Evolutionary conservation across 805 yeast species (phyloP).

Genomic region (Saccharomycopsis oosterbeekiorum): DNA sequence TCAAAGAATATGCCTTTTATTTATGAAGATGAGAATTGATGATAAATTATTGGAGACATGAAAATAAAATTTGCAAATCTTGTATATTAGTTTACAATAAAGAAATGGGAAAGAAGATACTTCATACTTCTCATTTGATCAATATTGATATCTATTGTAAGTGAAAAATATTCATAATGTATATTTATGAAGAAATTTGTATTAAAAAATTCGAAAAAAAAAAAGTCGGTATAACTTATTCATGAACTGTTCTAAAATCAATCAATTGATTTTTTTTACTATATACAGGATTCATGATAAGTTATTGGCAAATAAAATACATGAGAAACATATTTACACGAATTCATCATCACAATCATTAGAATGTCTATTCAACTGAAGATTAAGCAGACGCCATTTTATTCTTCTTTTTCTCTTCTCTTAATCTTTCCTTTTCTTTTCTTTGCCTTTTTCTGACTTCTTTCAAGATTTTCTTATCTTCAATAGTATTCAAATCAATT

Average conservation of each 20-base stretch:
- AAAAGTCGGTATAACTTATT: too few relatives aligned
- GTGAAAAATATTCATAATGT: too few relatives aligned
- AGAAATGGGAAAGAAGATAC: too few relatives aligned
- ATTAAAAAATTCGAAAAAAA: background rate
- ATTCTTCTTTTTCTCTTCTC: conserved; percentile 9
- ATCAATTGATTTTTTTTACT: background rate
- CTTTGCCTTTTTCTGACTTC: conserved; percentile 15
- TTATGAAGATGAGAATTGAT: too few relatives aligned
- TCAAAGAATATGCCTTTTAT: too few relatives aligned
- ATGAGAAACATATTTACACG: background rate
- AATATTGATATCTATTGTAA: too few relatives aligned
- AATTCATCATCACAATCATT: background rate
- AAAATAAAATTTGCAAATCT: too few relatives aligned
- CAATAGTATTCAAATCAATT: conserved; percentile 7
- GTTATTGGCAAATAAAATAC: background rate
- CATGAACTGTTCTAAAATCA: too few relatives aligned
- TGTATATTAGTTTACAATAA: too few relatives aligned
- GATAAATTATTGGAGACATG: too few relatives aligned
- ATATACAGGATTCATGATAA: background rate
- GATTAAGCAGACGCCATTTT: background rate
- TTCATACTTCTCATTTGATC: too few relatives aligned
- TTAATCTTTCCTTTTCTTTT: conserved; percentile 6
- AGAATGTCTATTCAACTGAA: background rate
- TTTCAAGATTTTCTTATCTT: conserved; percentile 15
- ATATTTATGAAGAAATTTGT: background rate